Evolutionary conservation across 768 basidiomycete species (phyloP).

Genomic region (Suillus subalutaceus): DNA sequence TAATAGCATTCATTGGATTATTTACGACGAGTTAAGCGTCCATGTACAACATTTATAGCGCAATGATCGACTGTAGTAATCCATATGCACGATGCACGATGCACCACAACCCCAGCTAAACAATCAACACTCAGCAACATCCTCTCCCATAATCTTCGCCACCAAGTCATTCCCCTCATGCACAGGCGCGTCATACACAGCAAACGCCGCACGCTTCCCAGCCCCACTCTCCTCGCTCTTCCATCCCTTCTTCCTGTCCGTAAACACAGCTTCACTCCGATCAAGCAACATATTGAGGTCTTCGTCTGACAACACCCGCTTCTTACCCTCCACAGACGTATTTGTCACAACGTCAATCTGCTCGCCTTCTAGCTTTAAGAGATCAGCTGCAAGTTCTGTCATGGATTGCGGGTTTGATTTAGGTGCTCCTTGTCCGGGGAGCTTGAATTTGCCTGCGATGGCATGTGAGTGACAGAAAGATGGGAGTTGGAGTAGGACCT

Average conservation of each 20-base stretch:
- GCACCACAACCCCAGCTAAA: neutral
- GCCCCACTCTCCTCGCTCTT: constrained; percentile 40
- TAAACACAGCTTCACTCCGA: constrained; percentile 72
- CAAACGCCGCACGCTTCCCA: constrained; percentile 62
- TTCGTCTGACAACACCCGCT: constrained; percentile 76
- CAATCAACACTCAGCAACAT: constrained; percentile 20
- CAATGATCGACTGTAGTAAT: neutral
- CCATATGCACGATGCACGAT: neutral
- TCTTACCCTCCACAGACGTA: constrained; percentile 63
- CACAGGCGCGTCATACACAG: constrained; percentile 71
- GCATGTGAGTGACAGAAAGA: neutral
- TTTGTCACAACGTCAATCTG: constrained; percentile 85
- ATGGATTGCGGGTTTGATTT: constrained; percentile 63
- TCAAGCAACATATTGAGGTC: constrained; percentile 85
- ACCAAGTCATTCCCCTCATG: constrained; percentile 69
- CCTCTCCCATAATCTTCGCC: constrained; percentile 66
- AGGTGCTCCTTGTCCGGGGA: constrained; percentile 54
- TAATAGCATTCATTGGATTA: neutral
- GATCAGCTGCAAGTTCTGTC: constrained; percentile 77
- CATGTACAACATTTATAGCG: neutral
- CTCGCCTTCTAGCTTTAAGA: constrained; percentile 84
- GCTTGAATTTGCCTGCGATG: constrained; percentile 78
- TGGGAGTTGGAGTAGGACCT: neutral
- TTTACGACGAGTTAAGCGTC: neutral
- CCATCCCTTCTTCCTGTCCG: constrained; percentile 75